phyloP scores from a whole-genome alignment of 176 grass and related monocot species.

The Puccinellia tenuiflora region DNA sequence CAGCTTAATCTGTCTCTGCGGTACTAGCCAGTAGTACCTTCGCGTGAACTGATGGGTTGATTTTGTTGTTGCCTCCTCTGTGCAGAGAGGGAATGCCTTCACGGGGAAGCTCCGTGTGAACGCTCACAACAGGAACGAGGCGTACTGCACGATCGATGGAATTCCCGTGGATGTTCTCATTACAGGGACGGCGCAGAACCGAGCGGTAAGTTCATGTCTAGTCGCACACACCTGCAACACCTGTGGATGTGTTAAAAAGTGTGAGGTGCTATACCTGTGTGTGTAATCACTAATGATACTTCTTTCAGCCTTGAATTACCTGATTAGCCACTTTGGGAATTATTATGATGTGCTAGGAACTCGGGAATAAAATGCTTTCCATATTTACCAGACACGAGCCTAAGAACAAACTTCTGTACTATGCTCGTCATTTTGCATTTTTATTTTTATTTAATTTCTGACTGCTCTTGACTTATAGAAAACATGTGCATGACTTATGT shows the following conservation, averaged over 20 bases:
- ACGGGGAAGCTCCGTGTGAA: constrained; percentile 75
- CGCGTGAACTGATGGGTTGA: not conserved
- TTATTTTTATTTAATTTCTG: not conserved
- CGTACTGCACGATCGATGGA: constrained; percentile 89
- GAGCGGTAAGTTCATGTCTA: constrained; percentile 54
- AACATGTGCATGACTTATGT: not conserved
- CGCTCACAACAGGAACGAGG: constrained; percentile 81
- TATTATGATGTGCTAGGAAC: not conserved
- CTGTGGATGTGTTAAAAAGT: not conserved
- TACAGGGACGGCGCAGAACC: constrained; percentile 73
- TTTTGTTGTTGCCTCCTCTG: not conserved
- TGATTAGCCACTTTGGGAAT: not conserved
- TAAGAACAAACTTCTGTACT: not conserved
- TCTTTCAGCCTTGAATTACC: not conserved
- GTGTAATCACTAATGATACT: not conserved
- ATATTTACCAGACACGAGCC: not conserved
- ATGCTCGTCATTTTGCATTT: not conserved
- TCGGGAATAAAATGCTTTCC: not conserved
- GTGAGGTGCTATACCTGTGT: not conserved
- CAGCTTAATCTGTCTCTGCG: not conserved
- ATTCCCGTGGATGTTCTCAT: constrained; percentile 76
- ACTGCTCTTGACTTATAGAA: not conserved
- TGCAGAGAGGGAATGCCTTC: constrained; percentile 72
- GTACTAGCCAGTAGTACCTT: not conserved
- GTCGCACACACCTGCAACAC: not conserved